phyloP scores from a whole-genome alignment of 2,329 filamentous ascomycete genomes.

The Talaromyces sp. region DNA sequence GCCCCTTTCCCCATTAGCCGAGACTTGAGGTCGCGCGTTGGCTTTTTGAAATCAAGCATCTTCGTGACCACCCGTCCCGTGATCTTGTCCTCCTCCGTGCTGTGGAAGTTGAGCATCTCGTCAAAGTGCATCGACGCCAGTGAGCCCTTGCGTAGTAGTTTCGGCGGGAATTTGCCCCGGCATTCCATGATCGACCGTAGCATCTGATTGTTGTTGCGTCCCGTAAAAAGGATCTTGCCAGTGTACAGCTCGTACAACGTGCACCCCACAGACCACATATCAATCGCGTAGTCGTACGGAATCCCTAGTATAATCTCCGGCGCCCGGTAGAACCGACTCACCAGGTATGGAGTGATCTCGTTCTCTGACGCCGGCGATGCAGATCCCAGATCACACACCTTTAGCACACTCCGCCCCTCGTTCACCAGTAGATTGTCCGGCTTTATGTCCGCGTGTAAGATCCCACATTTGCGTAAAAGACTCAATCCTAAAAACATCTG shows the following conservation, averaged over 20 bases:
- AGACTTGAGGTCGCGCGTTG: slow-evolving; percentile 75
- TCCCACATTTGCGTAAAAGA: slow-evolving; percentile 84
- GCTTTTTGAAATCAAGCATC: slow-evolving; percentile 55
- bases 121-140: slow-evolving; percentile 78
- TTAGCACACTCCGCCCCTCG: slow-evolving; percentile 75
- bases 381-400: slow-evolving; percentile 96
- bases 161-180: slow-evolving; percentile 83
- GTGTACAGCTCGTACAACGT: slow-evolving; percentile 97
- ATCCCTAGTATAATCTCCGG: slow-evolving; percentile 98
- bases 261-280: slow-evolving; percentile 97
- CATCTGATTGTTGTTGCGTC: slow-evolving; percentile 97
- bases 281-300: slow-evolving; percentile 87
- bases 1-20: slow-evolving; percentile 60
- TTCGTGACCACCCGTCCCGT: slow-evolving; percentile 67
- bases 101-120: slow-evolving; percentile 76
- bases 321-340: slow-evolving; percentile 94
- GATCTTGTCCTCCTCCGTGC: slow-evolving; percentile 79
- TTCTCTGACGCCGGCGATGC: slow-evolving; percentile 87
- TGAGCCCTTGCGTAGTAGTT: slow-evolving; percentile 78
- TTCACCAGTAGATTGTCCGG: slow-evolving; percentile 96
- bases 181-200: slow-evolving; percentile 93
- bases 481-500: slow-evolving; percentile 90
- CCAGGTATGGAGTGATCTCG: slow-evolving; percentile 88
- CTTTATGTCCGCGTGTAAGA: slow-evolving; percentile 94
- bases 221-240: slow-evolving; percentile 93